A percentile compares a stretch with the other conserved stretches of the same genome.
phyloP scores from a whole-genome alignment of 768 basidiomycete species.

The Wakefieldia striispora region DNA sequence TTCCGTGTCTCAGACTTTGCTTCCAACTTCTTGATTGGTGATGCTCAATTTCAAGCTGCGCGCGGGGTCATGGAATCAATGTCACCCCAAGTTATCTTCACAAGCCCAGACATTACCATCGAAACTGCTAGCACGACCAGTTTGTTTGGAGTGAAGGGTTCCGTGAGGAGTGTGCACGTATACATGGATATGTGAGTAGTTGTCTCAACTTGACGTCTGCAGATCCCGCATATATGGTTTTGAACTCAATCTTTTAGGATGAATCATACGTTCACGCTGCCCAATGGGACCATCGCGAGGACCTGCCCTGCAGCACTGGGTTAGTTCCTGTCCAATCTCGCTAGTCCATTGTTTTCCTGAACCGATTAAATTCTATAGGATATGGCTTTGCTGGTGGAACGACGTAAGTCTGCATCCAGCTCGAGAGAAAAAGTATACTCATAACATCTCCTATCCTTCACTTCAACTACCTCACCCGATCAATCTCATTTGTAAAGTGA shows the following conservation, averaged over 20 bases:
- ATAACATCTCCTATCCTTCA: neutral
- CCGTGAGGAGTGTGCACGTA: constrained; percentile 68
- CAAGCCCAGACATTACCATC: constrained; percentile 17
- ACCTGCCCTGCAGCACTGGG: constrained; percentile 83
- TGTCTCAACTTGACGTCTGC: neutral
- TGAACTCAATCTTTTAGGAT: constrained; percentile 40
- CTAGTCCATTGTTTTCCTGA: constrained; percentile 3
- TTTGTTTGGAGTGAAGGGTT: constrained; percentile 51
- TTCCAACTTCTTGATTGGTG: constrained; percentile 71
- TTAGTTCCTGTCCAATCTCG: constrained; percentile 29
- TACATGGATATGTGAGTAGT: constrained; percentile 65
- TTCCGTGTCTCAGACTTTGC: constrained; percentile 74
- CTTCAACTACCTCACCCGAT: neutral
- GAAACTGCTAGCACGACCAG: constrained; percentile 16
- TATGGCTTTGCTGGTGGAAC: constrained; percentile 79
- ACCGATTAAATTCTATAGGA: constrained; percentile 38
- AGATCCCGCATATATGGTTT: neutral
- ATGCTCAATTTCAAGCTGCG: constrained; percentile 68
- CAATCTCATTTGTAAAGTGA: constrained; percentile 35
- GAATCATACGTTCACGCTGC: constrained; percentile 58
- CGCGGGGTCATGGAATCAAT: constrained; percentile 53
- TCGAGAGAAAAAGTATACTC: neutral
- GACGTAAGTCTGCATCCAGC: constrained; percentile 48
- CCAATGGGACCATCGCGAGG: constrained; percentile 62
- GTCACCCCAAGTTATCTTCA: constrained; percentile 11